These are phyloP conservation scores for Pestalotiopsis sp. DNA, from an alignment of 2,329 filamentous ascomycete genomes.

Conservation along the genomic window DNA sequence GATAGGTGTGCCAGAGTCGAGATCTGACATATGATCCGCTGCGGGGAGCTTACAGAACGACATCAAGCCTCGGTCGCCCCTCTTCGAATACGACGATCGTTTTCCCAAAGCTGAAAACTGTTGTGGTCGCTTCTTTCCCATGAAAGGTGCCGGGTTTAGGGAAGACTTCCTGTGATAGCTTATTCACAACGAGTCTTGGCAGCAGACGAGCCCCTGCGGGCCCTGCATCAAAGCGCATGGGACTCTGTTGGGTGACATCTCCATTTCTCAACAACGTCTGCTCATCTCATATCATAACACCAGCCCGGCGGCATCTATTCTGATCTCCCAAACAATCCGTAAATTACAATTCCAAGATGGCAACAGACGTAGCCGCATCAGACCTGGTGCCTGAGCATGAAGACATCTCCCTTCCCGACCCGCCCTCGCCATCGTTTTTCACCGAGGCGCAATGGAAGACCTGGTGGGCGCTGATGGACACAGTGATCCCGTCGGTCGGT, in stretches of 20 bases:
- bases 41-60: neutral
- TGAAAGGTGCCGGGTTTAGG: neutral
- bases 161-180: neutral
- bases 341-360: neutral
- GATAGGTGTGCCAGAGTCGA: neutral
- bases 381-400: neutral
- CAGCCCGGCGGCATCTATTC: neutral
- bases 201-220: neutral
- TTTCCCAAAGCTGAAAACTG: neutral
- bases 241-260: neutral
- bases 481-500: constrained; percentile 47
- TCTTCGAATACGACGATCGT: neutral
- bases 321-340: neutral
- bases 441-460: constrained; percentile 35
- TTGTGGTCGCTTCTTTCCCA: neutral
- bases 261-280: neutral
- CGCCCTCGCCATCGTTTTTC: constrained; percentile 20
- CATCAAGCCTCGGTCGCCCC: neutral
- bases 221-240: neutral
- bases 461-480: constrained; percentile 36
- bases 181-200: neutral
- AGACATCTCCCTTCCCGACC: constrained; percentile 4
- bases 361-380: neutral
- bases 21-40: neutral
- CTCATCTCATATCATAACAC: neutral